These are phyloP conservation scores for Pseudocercospora musae DNA, from an alignment of 2,329 filamentous ascomycete genomes.

Conservation along the genomic window DNA sequence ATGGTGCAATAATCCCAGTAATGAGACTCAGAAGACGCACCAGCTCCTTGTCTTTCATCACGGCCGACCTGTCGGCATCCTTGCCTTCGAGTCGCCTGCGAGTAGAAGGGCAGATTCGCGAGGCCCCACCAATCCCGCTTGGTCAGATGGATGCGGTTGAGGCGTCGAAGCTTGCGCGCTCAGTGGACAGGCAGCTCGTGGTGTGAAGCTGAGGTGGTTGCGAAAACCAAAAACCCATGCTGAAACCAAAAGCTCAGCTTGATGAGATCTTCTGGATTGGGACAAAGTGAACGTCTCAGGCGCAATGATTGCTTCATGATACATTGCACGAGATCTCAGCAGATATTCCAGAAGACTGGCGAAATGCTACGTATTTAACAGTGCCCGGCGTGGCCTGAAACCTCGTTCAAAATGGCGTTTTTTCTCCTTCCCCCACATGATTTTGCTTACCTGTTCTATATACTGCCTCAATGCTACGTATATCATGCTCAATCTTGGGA, in stretches of 20 bases:
- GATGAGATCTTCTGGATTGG: background rate
- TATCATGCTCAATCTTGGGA: background rate
- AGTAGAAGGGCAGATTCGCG: background rate
- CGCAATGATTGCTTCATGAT: background rate
- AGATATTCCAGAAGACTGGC: background rate
- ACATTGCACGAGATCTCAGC: background rate
- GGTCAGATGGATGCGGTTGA: background rate
- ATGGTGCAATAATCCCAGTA: background rate
- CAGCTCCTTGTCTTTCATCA: background rate
- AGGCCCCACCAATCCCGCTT: background rate
- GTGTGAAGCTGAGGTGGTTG: background rate
- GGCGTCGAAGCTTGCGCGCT: background rate
- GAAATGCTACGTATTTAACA: background rate
- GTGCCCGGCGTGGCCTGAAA: background rate
- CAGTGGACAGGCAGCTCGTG: background rate
- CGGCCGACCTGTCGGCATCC: background rate
- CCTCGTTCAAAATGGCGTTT: background rate
- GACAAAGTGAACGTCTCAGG: background rate
- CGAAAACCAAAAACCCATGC: background rate
- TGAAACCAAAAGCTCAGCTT: background rate
- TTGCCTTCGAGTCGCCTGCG: background rate
- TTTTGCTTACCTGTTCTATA: background rate
- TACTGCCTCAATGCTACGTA: background rate
- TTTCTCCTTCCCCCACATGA: background rate
- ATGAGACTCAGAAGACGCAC: background rate